phyloP scores from a whole-genome alignment of 2,329 filamentous ascomycete genomes.

The Sarocladium kiliense region DNA sequence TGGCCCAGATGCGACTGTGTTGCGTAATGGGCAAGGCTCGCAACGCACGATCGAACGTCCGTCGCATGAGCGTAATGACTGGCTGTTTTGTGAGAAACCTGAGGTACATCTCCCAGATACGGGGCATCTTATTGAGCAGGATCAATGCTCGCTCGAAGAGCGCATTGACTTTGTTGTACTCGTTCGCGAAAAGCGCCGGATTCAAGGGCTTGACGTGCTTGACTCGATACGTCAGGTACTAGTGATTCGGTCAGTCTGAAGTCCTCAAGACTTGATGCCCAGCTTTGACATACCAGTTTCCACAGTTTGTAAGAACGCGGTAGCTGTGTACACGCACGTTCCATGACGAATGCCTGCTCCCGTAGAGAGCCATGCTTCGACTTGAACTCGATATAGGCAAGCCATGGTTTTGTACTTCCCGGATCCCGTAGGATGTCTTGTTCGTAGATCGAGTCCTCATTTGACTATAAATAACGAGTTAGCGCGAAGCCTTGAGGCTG shows the following conservation, averaged over 20 bases:
- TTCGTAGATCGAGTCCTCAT: slow-evolving; percentile 93
- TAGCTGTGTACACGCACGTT: slow-evolving; percentile 83
- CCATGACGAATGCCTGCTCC: slow-evolving; percentile 83
- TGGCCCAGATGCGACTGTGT: slow-evolving; percentile 89
- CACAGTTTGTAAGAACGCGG: slow-evolving; percentile 97
- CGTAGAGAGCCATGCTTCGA: slow-evolving; percentile 75
- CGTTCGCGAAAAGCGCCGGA: slow-evolving; percentile 68
- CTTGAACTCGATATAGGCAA: slow-evolving; percentile 91
- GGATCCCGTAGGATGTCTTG: slow-evolving; percentile 87
- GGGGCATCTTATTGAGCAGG: slow-evolving; percentile 96
- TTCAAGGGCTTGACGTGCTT: slow-evolving; percentile 81
- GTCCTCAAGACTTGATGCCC: not conserved
- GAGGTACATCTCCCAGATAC: slow-evolving; percentile 97
- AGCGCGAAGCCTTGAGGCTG: not conserved
- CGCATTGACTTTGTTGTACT: slow-evolving; percentile 90
- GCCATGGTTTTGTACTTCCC: slow-evolving; percentile 86
- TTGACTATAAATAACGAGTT: slow-evolving; percentile 44
- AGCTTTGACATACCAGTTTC: slow-evolving; percentile 64
- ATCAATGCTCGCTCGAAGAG: slow-evolving; percentile 91
- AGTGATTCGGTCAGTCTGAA: slow-evolving; percentile 3
- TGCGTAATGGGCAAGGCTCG: slow-evolving; percentile 90
- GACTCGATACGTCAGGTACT: slow-evolving; percentile 82
- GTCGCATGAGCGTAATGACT: slow-evolving; percentile 79
- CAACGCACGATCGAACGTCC: slow-evolving; percentile 86
- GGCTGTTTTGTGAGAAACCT: slow-evolving; percentile 86